Base-by-base conservation (phyloP, 129 eudicot species). In the Escallonia rubra region DNA sequence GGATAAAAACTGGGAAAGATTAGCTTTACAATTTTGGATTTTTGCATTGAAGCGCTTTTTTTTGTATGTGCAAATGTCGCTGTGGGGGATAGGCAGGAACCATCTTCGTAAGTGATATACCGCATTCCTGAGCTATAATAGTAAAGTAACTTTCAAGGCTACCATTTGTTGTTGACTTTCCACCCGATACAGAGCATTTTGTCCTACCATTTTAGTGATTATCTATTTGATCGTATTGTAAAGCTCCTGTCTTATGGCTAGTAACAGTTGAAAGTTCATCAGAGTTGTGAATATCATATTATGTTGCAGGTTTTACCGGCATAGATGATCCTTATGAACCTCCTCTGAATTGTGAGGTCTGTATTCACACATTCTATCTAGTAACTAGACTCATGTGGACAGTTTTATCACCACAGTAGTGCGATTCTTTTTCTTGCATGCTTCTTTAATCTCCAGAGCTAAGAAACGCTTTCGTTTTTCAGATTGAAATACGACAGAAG, bases 291-390 rank as follows among this genome's bases (percentile, higher is more conserved):
- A 10, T 6, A 11, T 12, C n/a, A 38, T 41, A 50, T 57, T 12
- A 43, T 40, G 57, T 41, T 82, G 76, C 90, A 93, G 98, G 98
- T 63, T 93, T 93, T 82, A 93, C 98, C 55, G 98, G 98, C 54
- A 86, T 93, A 60, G 96, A 93, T 71, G 96, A 93, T 84, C 98
- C 98, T 61, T 93, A 93, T 47, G 98, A 93, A 75, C 83, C 87
- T 39, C 98, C 98, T 63, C 61, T 84, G 72, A 84, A 84, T 54
- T 89, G 95, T 66, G 98, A 93, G 98, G 98, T 93, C 56, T 67
- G 73, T 69, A 15, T 11, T 15, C 64, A 7, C 48, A 16, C 5
- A 42, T 48, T 4, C 12, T 60, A 23, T 23, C 10, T 61, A n/a
- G 34, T 9, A 9, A 58, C 16, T 6, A 43, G 12, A 8, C 15